Evolutionary conservation across 1,139 yeast species (phyloP), one percentile per base, ranked within the genome.

Genomic region (Pichia sp.): DNA sequence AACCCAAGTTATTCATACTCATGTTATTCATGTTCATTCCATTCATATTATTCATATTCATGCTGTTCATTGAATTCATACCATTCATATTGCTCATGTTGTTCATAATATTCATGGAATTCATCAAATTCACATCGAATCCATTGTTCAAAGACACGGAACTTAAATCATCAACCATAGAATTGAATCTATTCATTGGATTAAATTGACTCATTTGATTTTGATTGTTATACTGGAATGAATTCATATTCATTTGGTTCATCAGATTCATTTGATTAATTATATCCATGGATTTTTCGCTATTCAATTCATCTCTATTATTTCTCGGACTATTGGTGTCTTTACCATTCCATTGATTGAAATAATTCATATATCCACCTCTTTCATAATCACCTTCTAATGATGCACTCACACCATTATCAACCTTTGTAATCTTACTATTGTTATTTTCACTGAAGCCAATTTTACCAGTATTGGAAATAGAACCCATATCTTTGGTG

Each of bases 231-330:
- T 35, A 42, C 8, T 28, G 24, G 27, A 34, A 34, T 4, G 24
- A 24, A 22, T 38, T 31, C n/a, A 39, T 11, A 30, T 41, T 34
- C 28, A 40, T 40, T 34, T 21, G 38, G n/a, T 12, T 38, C 31
- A 42, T 46, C n/a, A 43, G 27, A 22, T 42, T 39, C 41, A 38
- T 39, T 38, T 42, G 49, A 31, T 42, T 36, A 12, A 34, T 31
- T n/a, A 42, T 12, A 15, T 33, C 21, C 34, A 38, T 40, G 27
- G 33, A 18, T 22, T 34, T 19, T 34, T 24, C 30, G 6, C 11
- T 21, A n/a, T 20, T 36, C 12, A 12, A 17, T 10, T 15, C 14
- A 33, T 24, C 38, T 17, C 22, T 14, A 28, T 24, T 17, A 21
- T 33, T 24, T 17, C 14, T 40, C 33, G 18, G 35, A 30, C 28